Base-by-base conservation (phyloP, 1,284 basidiomycete species). In the Austroboletus novae-zelandiae region DNA sequence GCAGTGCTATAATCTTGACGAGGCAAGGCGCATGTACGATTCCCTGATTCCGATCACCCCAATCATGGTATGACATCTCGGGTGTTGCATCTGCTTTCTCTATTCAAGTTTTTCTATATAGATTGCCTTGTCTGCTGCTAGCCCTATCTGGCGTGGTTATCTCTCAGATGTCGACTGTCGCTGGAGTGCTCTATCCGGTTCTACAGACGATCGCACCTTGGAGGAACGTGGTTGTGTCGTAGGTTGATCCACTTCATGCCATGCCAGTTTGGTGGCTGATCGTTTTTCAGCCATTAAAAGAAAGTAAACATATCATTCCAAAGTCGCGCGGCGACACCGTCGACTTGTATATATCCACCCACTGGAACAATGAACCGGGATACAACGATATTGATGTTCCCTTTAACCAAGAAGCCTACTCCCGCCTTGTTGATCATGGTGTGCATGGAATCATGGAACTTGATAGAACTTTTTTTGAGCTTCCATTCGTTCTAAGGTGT, bases 251-350 rank as follows among this genome's bases (percentile, higher is more conserved):
- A 3, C 29, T 48, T 46, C 25, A 27, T 8, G 35, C 30, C 30
- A 37, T 32, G 17, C 35, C 34, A 40, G 42, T 30, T 29, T 52
- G 47, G 48, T 34, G 36, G 42, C 45, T 55, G 44, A 66, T 40
- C 27, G 4, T 20, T 30, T 17, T 51, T 11, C 50, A 96, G 91
- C 91, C 92, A 14, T 70, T 96, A 54, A 79, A 87, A 65, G 74
- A 89, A 49, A 80, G 82, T 62, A 78, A 81, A 55, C 90, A 85
- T 68, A 73, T 74, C 40, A 94, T 99, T 61, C 94, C 94, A 11
- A 99, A 99, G 71, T 98, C 94, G 32, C 83, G 97, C 50, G 99
- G 99, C 70, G 96, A 94, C 70, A 95, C 91, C 57, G 95, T 99
- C 25, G 91, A 94, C 69, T 76, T 92, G 59, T 99, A 99, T 69